Conservation (phyloP, 176 grass and related monocot species). For the Thalia dealbata region DNA sequence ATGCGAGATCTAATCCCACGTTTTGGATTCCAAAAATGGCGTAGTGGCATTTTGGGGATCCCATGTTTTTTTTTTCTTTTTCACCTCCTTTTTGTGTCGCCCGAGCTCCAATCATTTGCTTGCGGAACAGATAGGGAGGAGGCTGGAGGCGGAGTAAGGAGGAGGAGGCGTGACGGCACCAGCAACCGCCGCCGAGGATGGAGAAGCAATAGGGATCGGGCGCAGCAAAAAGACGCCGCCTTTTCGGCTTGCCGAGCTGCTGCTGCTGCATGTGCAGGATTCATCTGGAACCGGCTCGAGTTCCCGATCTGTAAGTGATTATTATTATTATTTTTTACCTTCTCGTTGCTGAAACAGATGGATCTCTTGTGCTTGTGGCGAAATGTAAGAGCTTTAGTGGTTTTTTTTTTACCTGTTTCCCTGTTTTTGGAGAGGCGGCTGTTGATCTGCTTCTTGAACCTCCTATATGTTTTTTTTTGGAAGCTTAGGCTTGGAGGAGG, state of each 20-base stretch:
- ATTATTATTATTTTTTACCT: background rate
- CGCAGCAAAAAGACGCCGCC: background rate
- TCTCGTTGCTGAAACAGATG: background rate
- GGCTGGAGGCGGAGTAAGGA: too few relatives aligned
- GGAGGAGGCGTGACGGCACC: background rate
- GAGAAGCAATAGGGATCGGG: background rate
- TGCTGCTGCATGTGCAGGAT: background rate
- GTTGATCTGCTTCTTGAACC: too few relatives aligned
- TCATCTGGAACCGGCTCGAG: too few relatives aligned
- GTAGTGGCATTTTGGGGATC: background rate
- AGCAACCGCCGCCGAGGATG: background rate
- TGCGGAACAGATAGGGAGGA: background rate
- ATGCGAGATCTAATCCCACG: too few relatives aligned
- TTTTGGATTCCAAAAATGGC: background rate
- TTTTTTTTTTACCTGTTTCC: too few relatives aligned
- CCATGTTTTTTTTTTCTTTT: background rate
- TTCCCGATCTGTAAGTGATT: background rate
- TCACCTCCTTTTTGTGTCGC: too few relatives aligned
- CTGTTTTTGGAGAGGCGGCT: too few relatives aligned
- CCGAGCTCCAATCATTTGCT: background rate
- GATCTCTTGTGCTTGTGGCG: background rate
- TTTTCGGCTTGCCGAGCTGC: background rate
- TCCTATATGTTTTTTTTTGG: background rate
- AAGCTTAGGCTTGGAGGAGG: background rate
- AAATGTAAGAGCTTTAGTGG: too few relatives aligned